Evolutionary conservation across 2,329 filamentous ascomycete species (phyloP).

Genomic region (Microthyrium microscopicum): DNA sequence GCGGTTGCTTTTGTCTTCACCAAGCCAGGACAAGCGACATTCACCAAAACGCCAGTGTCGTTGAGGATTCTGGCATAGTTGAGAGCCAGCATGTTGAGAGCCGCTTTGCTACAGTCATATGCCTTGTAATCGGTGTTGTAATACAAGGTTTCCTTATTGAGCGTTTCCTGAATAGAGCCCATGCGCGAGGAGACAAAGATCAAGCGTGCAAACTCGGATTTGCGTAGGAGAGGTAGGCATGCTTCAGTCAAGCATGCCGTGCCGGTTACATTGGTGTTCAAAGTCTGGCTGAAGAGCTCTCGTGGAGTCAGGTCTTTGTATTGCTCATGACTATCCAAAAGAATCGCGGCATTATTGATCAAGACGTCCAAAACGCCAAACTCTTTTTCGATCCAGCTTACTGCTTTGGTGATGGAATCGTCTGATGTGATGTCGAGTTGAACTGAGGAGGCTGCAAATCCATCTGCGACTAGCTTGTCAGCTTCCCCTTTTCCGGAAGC

Average conservation of each 20-base stretch:
- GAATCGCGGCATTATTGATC: conserved; percentile 12
- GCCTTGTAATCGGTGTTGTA: conserved; percentile 17
- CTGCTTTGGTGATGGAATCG: conserved; percentile 5
- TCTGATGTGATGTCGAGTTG: conserved; percentile 7
- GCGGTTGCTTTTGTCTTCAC: conserved; percentile 18
- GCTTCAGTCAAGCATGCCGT: conserved; percentile 15
- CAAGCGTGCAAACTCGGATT: conserved; percentile 18
- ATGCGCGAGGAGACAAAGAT: conserved; percentile 24
- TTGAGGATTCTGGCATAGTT: conserved; percentile 19
- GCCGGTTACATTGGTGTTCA: conserved; percentile 21
- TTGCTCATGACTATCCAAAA: conserved; percentile 3
- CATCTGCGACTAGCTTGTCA: neutral
- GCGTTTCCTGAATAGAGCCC: conserved; percentile 17
- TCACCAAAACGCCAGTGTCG: conserved; percentile 18
- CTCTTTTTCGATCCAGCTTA: neutral
- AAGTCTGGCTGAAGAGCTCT: conserved; percentile 22
- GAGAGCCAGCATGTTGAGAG: conserved; percentile 23
- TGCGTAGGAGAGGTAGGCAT: conserved; percentile 16
- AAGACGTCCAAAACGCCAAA: conserved; percentile 8
- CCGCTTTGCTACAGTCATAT: conserved; percentile 27
- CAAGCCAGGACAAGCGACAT: conserved; percentile 23
- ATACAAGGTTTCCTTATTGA: conserved; percentile 14
- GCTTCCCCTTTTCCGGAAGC: neutral
- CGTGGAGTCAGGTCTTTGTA: conserved; percentile 11
- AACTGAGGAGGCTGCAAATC: conserved; percentile 2